phyloP scores from a whole-genome alignment of 2,329 filamentous ascomycete genomes.

The Calonectria hawksworthii region DNA sequence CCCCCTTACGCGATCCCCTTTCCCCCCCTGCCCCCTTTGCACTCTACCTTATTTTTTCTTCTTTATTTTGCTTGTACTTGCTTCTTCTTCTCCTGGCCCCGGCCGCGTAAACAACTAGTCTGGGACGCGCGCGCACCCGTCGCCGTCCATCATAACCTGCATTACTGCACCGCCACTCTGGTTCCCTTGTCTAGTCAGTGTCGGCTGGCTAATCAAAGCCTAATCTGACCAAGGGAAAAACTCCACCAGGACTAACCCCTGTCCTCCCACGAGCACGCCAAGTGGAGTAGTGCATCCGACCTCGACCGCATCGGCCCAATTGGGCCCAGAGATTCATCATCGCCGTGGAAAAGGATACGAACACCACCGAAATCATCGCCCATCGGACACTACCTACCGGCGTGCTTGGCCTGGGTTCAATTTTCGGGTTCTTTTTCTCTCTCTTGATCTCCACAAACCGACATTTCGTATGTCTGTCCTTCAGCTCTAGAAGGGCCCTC shows the following conservation, averaged over 20 bases:
- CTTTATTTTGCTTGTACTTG: neutral
- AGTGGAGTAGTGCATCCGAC: constrained; percentile 10
- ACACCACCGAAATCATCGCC: constrained; percentile 3
- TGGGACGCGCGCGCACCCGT: constrained; percentile 7
- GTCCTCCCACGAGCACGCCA: constrained; percentile 7
- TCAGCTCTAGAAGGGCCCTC: neutral
- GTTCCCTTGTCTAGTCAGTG: constrained; percentile 8
- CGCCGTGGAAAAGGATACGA: constrained; percentile 13
- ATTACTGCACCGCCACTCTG: constrained; percentile 18
- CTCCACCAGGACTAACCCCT: constrained; percentile 1
- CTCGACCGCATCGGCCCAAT: constrained; percentile 24
- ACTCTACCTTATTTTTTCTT: neutral
- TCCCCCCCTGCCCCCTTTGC: neutral
- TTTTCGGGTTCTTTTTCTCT: neutral
- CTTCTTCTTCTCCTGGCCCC: neutral
- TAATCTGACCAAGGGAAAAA: neutral
- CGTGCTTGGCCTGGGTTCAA: neutral
- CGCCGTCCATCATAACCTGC: neutral
- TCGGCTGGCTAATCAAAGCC: constrained; percentile 18
- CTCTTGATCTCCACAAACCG: neutral
- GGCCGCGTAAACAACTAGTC: constrained; percentile 10
- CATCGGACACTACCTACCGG: neutral
- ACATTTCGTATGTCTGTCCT: constrained; percentile 3
- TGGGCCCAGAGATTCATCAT: constrained; percentile 16
- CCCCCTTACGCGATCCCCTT: neutral